These are phyloP conservation scores for Cubamyces lactineus DNA, from an alignment of 768 basidiomycete species.

Conservation along the genomic window DNA sequence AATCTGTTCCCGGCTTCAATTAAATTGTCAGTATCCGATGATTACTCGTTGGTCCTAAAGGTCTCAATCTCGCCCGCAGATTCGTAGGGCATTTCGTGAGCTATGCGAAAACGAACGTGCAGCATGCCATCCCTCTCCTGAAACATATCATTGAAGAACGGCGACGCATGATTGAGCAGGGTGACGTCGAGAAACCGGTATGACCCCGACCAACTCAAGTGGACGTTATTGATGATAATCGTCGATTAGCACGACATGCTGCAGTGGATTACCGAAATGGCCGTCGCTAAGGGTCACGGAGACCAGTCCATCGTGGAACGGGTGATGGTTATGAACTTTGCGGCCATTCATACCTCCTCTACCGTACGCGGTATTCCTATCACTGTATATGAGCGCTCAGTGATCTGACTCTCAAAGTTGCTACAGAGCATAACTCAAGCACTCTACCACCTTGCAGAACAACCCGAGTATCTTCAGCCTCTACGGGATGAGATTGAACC, in stretches of 20 bases:
- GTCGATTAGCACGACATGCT: slow-evolving; percentile 31
- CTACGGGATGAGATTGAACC: slow-evolving; percentile 49
- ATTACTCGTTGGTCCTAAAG: too few species aligned
- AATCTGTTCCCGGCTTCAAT: slow-evolving; percentile 38
- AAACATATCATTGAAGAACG: slow-evolving; percentile 39
- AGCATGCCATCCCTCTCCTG: slow-evolving; percentile 25
- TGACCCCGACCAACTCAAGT: slow-evolving; percentile 3
- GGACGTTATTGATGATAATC: slow-evolving; percentile 19
- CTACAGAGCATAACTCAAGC: slow-evolving; percentile 39
- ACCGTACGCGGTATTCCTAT: slow-evolving; percentile 7
- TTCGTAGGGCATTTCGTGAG: not conserved
- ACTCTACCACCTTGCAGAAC: slow-evolving; percentile 40
- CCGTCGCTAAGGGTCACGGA: slow-evolving; percentile 15
- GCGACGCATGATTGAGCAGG: slow-evolving; percentile 24
- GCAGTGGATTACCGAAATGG: slow-evolving; percentile 36
- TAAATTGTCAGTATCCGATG: slow-evolving; percentile 32
- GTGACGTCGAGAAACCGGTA: slow-evolving; percentile 37
- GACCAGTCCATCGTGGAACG: slow-evolving; percentile 27
- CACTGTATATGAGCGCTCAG: too few species aligned
- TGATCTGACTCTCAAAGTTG: too few species aligned
- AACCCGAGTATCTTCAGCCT: slow-evolving; percentile 38
- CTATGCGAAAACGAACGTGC: not conserved
- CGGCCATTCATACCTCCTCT: slow-evolving; percentile 23
- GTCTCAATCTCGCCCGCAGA: not conserved
- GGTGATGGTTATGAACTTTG: slow-evolving; percentile 34